Conservation (phyloP, 768 basidiomycete genomes). For the Leccinellum luteum region DNA sequence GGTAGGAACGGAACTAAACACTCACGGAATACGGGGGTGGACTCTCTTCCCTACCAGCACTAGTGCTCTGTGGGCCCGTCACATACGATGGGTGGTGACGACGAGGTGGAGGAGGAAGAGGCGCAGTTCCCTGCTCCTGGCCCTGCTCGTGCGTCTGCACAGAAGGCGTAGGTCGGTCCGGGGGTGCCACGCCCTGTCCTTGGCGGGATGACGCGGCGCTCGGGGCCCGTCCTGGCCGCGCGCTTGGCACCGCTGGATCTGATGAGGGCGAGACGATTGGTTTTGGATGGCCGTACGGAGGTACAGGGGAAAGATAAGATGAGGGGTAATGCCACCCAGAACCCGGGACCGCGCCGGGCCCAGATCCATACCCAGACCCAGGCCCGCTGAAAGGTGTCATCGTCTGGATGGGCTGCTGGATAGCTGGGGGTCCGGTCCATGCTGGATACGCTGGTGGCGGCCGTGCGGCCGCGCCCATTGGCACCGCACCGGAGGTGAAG, state of each 20-base stretch:
- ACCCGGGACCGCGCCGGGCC: not conserved
- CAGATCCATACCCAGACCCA: not conserved
- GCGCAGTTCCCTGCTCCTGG: not conserved
- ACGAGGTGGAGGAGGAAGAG: conserved; percentile 5
- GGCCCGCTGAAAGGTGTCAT: not conserved
- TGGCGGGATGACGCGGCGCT: not conserved
- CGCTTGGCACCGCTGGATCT: not conserved
- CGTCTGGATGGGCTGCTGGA: not conserved
- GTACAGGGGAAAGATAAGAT: not conserved
- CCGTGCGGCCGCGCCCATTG: not conserved
- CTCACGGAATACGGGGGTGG: conserved; percentile 31
- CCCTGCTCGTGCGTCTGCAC: not conserved
- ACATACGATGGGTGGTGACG: not conserved
- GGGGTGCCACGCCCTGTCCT: not conserved
- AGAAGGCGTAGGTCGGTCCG: not conserved
- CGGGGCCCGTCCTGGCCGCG: not conserved
- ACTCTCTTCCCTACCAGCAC: conserved; percentile 2
- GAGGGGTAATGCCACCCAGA: not conserved
- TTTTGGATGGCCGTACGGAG: not conserved
- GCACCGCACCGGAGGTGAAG: not conserved
- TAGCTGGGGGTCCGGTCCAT: not conserved
- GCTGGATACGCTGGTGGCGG: not conserved
- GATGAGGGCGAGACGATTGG: not conserved
- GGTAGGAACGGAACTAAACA: no score
- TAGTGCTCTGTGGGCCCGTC: not conserved